Base-by-base conservation (phyloP, 805 yeast species). In the Barnettozyma salicaria region DNA sequence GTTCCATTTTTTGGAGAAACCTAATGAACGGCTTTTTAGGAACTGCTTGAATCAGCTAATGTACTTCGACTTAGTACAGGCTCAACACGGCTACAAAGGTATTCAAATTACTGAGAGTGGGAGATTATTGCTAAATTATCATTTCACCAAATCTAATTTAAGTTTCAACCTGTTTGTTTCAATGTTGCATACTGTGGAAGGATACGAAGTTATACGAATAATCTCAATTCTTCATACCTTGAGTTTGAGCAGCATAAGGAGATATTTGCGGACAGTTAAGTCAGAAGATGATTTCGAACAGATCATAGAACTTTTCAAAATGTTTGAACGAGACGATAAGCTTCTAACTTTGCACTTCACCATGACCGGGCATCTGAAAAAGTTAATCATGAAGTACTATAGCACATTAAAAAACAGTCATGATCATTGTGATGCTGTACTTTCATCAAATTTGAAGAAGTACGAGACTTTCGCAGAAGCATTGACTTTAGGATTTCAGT, bases 101-200 rank as follows among this genome's bases (percentile, higher is more conserved):
- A 13, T 38, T 11, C 37, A 38, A 21, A 11, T 38, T 4, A 38
- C 41, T 16, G 30, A 30, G 6, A 28, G 29, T 10, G 37, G 27
- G 4, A 7, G 8, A 7, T 14, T 11, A 7, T 16, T 33, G 10
- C 4, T 29, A 27, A 13, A 18, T 12, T 28, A 23, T 13, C 41
- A 38, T 23, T 33, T 18, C 13, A 33, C 37, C 9, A 33, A 30
- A 14, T 16, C 7, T 4, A 13, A 28, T 4, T 21, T 22, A 16
- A 19, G 14, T 4, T 38, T 33, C 13, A 27, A 18, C 7, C 16
- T 38, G 8, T 35, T 28, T 25, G 5, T 32, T 14, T 7, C 37
- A 7, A 23, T 33, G 8, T 29, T 28, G 6, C 25, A 27, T 11
- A 24, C 19, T 12, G 19, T 22, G 6, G n/a, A 8, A 11, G 33